Conservation (phyloP, 495 filamentous ascomycete species). For the Cenococcum geophilum region DNA sequence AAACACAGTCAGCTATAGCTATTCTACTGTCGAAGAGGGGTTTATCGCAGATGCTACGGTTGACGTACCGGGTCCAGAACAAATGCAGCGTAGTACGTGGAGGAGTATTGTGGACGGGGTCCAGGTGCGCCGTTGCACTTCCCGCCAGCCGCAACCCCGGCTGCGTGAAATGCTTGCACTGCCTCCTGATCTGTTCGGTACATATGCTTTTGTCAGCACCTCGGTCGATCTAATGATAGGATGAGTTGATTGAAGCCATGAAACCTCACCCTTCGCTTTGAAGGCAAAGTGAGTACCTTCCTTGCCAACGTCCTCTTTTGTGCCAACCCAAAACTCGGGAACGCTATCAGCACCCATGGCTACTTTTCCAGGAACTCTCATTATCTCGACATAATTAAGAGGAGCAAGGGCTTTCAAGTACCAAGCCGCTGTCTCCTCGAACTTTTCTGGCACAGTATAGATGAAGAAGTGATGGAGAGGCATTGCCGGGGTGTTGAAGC, state of each 20-base stretch:
- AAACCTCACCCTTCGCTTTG: background rate
- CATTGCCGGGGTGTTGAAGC: background rate
- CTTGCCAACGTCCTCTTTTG: background rate
- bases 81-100: constrained; percentile 47
- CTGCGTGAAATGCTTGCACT: background rate
- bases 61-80: constrained; percentile 41
- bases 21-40: background rate
- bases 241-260: background rate
- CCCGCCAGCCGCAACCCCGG: background rate
- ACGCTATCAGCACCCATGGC: constrained; percentile 18
- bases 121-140: constrained; percentile 41
- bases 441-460: constrained; percentile 4
- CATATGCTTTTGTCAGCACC: background rate
- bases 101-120: constrained; percentile 37
- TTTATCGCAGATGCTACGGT: background rate
- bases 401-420: constrained; percentile 22
- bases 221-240: background rate
- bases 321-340: constrained; percentile 30
- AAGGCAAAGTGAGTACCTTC: constrained; percentile 28
- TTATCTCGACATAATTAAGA: constrained; percentile 20
- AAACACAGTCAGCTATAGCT: background rate
- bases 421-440: constrained; percentile 18
- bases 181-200: background rate
- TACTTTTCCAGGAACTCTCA: constrained; percentile 1
- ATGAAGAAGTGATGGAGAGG: constrained; percentile 9